Conservation (phyloP, 805 yeast genomes). For the Cyberlindnera subsufficiens region DNA sequence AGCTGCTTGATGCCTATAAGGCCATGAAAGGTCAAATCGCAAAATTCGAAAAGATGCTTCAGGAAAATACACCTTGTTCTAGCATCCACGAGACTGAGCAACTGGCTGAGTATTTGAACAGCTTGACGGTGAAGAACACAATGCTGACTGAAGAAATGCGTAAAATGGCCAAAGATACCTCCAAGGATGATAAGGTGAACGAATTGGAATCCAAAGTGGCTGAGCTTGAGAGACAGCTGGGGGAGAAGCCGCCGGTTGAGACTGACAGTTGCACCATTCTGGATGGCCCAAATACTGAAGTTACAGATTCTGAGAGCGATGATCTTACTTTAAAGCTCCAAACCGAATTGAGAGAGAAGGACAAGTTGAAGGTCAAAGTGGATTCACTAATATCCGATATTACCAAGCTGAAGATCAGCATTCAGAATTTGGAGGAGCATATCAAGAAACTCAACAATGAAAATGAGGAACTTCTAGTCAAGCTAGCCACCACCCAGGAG, state of each 20-base stretch:
- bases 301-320: too few relatives aligned
- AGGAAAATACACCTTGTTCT: conserved; percentile 77
- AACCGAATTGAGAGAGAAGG: not conserved
- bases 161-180: conserved; percentile 18
- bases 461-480: conserved; percentile 8
- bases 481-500: conserved; percentile 3
- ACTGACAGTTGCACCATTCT: too few relatives aligned
- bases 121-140: conserved; percentile 52
- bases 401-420: not conserved
- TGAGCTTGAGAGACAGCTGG: not conserved
- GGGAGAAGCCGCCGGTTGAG: too few relatives aligned
- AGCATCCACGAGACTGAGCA: conserved; percentile 67
- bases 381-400: not conserved
- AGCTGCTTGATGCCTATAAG: conserved; percentile 78
- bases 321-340: too few relatives aligned
- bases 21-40: conserved; percentile 62
- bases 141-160: conserved; percentile 64
- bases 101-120: conserved; percentile 62
- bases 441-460: conserved; percentile 4
- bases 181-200: conserved; percentile 1
- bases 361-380: not conserved
- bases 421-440: conserved; percentile 5
- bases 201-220: not conserved
- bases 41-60: conserved; percentile 60
- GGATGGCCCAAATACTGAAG: too few relatives aligned